Evolutionary conservation across 768 basidiomycete genomes (phyloP).

Genomic region (Suillus subluteus): DNA sequence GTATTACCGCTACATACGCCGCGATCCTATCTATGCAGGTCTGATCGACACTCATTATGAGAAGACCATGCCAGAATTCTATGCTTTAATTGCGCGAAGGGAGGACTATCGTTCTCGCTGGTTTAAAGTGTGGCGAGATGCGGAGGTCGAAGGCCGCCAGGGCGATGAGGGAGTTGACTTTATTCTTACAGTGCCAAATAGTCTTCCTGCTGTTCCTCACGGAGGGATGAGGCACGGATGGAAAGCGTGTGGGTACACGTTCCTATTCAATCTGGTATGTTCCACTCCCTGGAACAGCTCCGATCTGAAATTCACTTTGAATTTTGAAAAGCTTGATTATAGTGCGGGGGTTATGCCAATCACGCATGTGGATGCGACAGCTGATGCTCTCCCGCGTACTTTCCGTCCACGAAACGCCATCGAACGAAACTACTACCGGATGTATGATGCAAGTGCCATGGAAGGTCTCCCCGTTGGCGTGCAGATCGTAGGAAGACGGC

Average conservation of each 20-base stretch:
- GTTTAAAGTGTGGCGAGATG: conserved; percentile 38
- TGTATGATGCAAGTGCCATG: conserved; percentile 46
- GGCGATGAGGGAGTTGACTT: conserved; percentile 59
- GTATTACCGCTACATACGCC: conserved; percentile 54
- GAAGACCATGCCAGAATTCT: conserved; percentile 56
- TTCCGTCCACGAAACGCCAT: conserved; percentile 38
- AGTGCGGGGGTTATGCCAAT: conserved; percentile 51
- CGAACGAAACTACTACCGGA: conserved; percentile 43
- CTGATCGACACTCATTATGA: conserved; percentile 50
- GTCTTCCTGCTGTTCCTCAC: conserved; percentile 62
- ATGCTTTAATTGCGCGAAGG: conserved; percentile 48
- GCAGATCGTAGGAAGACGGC: conserved; percentile 45
- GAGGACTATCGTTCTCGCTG: conserved; percentile 46
- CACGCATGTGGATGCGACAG: conserved; percentile 36
- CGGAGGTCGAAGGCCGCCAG: conserved; percentile 23
- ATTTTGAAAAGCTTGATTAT: conserved; percentile 43
- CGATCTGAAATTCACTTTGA: background rate
- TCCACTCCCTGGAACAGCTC: background rate
- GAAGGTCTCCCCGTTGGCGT: conserved; percentile 49
- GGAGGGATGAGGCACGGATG: conserved; percentile 56
- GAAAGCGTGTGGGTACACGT: conserved; percentile 64
- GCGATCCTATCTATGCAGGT: conserved; percentile 56
- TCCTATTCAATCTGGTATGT: conserved; percentile 68
- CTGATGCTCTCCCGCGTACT: conserved; percentile 34
- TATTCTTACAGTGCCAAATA: conserved; percentile 61